A percentile compares a stretch with the other conserved stretches of the same genome.
These are phyloP conservation scores for Golubevia sp. DNA, from an alignment of 1,284 basidiomycete species.

Conservation along the genomic window DNA sequence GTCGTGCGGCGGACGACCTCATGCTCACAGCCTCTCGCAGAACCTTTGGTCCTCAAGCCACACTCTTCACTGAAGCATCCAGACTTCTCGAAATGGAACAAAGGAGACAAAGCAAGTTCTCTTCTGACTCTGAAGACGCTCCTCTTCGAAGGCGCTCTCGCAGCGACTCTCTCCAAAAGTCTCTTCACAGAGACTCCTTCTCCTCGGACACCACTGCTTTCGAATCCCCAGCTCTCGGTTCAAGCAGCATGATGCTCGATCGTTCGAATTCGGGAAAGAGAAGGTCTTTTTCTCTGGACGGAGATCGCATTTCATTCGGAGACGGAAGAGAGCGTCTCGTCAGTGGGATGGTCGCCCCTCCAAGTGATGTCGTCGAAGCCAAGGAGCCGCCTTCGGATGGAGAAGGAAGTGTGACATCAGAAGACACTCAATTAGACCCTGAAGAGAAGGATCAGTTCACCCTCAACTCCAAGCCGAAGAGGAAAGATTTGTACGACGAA, in stretches of 20 bases:
- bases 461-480: constrained; percentile 5
- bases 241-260: not conserved
- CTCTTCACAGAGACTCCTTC: constrained; percentile 15
- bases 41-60: not conserved
- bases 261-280: not conserved
- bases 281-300: not conserved
- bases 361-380: constrained; percentile 23
- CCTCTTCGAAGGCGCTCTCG: not conserved
- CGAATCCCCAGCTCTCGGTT: constrained; percentile 14
- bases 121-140: not conserved
- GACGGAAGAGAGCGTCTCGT: constrained; percentile 1
- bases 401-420: constrained; percentile 10
- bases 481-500: constrained; percentile 7
- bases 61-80: not conserved
- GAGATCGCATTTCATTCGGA: not conserved
- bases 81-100: not conserved
- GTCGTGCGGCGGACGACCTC: not conserved
- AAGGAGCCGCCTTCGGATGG: constrained; percentile 12
- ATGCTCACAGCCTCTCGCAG: not conserved
- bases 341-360: constrained; percentile 20
- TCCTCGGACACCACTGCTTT: constrained; percentile 32
- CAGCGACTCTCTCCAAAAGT: not conserved
- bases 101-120: not conserved
- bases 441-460: constrained; percentile 20
- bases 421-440: constrained; percentile 5